Conservation (phyloP, 1,284 basidiomycete genomes). For the Ustilago sp. region DNA sequence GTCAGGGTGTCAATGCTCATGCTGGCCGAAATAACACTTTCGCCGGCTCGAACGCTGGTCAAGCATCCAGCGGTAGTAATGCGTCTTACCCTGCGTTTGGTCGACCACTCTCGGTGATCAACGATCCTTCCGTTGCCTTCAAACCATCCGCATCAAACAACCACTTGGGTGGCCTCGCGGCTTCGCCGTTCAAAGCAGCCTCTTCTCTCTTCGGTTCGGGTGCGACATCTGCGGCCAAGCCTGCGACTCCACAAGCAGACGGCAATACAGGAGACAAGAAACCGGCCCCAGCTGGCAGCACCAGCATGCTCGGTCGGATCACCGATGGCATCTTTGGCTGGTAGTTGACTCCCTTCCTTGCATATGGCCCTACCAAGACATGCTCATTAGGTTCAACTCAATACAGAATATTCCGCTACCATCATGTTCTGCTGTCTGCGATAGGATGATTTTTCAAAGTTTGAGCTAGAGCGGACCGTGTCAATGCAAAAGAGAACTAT, state of each 20-base stretch:
- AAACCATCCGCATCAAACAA: constrained; percentile 34
- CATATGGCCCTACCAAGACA: not conserved
- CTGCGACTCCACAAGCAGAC: constrained; percentile 9
- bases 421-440: not conserved
- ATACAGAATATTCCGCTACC: not conserved
- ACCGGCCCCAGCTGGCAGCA: constrained; percentile 15
- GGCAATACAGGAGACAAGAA: constrained; percentile 12
- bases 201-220: constrained; percentile 45
- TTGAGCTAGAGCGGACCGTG: not conserved
- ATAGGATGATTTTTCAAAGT: not conserved
- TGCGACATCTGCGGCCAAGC: constrained; percentile 20
- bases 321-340: constrained; percentile 64
- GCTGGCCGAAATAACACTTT: constrained; percentile 16
- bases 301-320: constrained; percentile 50
- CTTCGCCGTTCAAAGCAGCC: constrained; percentile 49
- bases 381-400: too few species aligned
- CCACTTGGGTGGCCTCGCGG: constrained; percentile 30
- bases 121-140: constrained; percentile 41
- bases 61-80: constrained; percentile 10
- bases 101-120: constrained; percentile 47
- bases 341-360: constrained; percentile 15
- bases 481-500: not conserved
- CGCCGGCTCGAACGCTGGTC: not conserved
- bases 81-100: constrained; percentile 37
- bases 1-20: constrained; percentile 17